Evolutionary conservation across 164 flowering plant genomes (phyloP).

Genomic region (Stephania yunnanensis): DNA sequence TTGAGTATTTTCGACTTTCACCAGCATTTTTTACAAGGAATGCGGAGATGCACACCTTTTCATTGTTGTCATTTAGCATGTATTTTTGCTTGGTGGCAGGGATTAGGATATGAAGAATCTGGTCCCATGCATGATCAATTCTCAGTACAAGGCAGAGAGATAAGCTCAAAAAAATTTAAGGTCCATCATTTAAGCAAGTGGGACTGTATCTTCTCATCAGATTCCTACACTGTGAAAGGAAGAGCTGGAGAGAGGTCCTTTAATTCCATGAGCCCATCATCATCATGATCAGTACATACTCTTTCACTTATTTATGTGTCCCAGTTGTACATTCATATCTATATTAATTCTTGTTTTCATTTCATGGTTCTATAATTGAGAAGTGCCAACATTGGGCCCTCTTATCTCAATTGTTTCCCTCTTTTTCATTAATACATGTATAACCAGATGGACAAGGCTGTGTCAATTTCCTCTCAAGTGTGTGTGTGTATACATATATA

Average conservation of each 20-base stretch:
- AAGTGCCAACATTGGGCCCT: background rate
- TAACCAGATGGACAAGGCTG: background rate
- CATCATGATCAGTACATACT: background rate
- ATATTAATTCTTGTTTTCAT: background rate
- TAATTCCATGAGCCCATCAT: background rate
- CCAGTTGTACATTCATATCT: background rate
- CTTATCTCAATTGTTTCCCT: background rate
- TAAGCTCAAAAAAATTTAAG: background rate
- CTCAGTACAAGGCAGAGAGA: background rate
- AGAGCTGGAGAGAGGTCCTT: background rate
- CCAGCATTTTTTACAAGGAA: background rate
- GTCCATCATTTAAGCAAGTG: background rate
- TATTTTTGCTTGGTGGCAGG: background rate
- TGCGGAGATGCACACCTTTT: background rate
- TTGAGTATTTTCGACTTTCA: background rate
- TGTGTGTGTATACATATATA: too few species aligned
- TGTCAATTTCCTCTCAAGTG: background rate
- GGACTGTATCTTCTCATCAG: background rate
- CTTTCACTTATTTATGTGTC: background rate
- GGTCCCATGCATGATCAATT: slow-evolving; percentile 2
- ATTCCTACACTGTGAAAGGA: background rate
- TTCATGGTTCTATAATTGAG: background rate
- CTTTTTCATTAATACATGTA: background rate
- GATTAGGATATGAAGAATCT: background rate
- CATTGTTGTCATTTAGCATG: background rate